phyloP scores from a whole-genome alignment of 2,329 filamentous ascomycete species.

The Cercospora citrullina region DNA sequence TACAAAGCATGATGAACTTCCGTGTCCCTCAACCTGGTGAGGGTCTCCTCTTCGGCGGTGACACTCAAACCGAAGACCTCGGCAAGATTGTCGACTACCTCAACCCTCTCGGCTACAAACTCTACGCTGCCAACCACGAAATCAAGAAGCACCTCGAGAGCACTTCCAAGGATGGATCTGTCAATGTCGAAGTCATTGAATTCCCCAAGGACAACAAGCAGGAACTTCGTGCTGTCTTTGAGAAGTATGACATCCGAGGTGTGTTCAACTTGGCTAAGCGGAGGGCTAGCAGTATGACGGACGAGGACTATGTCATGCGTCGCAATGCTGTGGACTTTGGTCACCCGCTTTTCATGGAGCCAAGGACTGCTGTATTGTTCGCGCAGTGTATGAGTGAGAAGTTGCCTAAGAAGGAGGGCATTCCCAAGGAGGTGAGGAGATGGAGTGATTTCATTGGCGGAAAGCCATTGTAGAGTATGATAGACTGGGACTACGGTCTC shows the following conservation, averaged over 20 bases:
- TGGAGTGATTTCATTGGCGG: constrained; percentile 96
- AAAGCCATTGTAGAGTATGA: constrained; percentile 63
- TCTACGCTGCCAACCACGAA: constrained; percentile 78
- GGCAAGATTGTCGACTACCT: constrained; percentile 82
- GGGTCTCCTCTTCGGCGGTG: constrained; percentile 91
- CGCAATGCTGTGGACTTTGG: constrained; percentile 98
- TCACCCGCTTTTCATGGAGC: constrained; percentile 97
- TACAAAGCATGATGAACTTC: constrained; percentile 99
- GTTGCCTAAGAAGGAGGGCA: constrained; percentile 79
- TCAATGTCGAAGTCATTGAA: constrained; percentile 84
- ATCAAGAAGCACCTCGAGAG: constrained; percentile 84
- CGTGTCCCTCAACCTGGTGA: constrained; percentile 90
- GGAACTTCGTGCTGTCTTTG: constrained; percentile 87
- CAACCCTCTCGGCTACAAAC: constrained; percentile 86
- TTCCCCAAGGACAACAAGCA: constrained; percentile 97
- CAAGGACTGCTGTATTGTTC: constrained; percentile 94
- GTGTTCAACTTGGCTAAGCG: constrained; percentile 91
- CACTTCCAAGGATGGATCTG: constrained; percentile 60
- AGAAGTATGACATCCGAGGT: constrained; percentile 94
- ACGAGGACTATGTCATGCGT: constrained; percentile 94
- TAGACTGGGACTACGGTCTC: not conserved
- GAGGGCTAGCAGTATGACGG: constrained; percentile 77
- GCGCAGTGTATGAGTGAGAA: constrained; percentile 97
- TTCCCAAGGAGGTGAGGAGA: constrained; percentile 84
- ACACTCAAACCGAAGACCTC: constrained; percentile 69